phyloP scores from a whole-genome alignment of 179 eudicot species.

The Spinacia oleracea region DNA sequence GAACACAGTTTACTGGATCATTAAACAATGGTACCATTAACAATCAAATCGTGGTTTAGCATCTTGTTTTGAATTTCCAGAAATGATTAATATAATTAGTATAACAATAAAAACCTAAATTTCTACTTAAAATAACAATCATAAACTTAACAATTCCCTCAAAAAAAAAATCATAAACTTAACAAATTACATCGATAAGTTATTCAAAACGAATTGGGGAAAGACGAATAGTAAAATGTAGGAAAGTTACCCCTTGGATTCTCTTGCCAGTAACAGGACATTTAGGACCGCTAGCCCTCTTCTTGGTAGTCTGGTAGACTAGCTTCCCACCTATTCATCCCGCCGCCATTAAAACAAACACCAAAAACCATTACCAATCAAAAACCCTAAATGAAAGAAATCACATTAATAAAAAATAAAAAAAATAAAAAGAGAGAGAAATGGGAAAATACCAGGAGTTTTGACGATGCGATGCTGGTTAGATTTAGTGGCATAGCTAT shows the following conservation, averaged over 20 bases:
- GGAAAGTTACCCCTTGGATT: conserved; percentile 41
- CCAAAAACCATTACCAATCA: not conserved
- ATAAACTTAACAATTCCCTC: not conserved
- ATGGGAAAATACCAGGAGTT: conserved; percentile 38
- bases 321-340: conserved; percentile 38
- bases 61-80: not conserved
- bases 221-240: no score
- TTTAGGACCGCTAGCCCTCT: conserved; percentile 41
- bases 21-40: not conserved
- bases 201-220: not conserved
- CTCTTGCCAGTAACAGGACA: conserved; percentile 45
- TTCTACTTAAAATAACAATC: no score
- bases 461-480: conserved; percentile 49
- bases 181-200: not conserved
- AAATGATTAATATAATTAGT: not conserved
- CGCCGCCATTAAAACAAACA: not conserved
- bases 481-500: conserved; percentile 51
- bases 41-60: not conserved
- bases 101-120: no score
- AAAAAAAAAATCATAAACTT: not conserved
- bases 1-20: not conserved
- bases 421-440: not conserved
- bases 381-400: not conserved
- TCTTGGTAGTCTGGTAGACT: conserved; percentile 37
- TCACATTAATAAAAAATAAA: not conserved